A percentile compares a stretch with the other conserved stretches of the same genome.
Evolutionary conservation across 2,329 filamentous ascomycete species (phyloP).

Genomic region (Coniochaeta pulveracea): DNA sequence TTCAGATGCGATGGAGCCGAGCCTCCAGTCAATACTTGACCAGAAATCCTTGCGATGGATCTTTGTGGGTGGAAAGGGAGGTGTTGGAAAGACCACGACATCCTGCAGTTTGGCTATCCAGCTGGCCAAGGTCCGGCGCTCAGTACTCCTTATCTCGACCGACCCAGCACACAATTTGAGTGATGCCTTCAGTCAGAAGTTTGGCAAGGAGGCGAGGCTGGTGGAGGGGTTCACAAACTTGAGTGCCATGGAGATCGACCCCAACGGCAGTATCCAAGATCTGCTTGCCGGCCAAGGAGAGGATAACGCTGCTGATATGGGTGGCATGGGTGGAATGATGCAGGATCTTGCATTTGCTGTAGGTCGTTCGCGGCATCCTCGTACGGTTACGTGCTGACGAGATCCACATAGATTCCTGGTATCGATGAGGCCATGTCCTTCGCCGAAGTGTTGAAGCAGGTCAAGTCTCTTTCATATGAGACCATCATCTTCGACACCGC

Average conservation of each 20-base stretch:
- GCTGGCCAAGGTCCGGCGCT: constrained; percentile 87
- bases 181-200: constrained; percentile 97
- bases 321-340: constrained; percentile 86
- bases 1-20: constrained; percentile 70
- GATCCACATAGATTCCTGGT: constrained; percentile 65
- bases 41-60: constrained; percentile 96
- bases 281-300: constrained; percentile 68
- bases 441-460: constrained; percentile 96
- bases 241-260: constrained; percentile 98
- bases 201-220: constrained; percentile 93
- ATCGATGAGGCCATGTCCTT: constrained; percentile 99
- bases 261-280: constrained; percentile 95
- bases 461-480: constrained; percentile 97
- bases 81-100: constrained; percentile 98
- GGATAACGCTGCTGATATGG: constrained; percentile 50
- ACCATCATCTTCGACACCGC: constrained; percentile 99
- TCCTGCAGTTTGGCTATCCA: constrained; percentile 98
- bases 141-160: constrained; percentile 93
- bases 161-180: constrained; percentile 97
- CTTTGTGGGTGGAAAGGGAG: constrained; percentile 96
- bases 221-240: constrained; percentile 88
- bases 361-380: constrained; percentile 20
- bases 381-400: constrained; percentile 2
- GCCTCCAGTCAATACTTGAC: constrained; percentile 87
- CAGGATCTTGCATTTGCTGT: constrained; percentile 95